Evolutionary conservation across 2,329 filamentous ascomycete species (phyloP), one percentile per base, ranked within the genome.

Genomic region (Pseudogymnoascus sp.): DNA sequence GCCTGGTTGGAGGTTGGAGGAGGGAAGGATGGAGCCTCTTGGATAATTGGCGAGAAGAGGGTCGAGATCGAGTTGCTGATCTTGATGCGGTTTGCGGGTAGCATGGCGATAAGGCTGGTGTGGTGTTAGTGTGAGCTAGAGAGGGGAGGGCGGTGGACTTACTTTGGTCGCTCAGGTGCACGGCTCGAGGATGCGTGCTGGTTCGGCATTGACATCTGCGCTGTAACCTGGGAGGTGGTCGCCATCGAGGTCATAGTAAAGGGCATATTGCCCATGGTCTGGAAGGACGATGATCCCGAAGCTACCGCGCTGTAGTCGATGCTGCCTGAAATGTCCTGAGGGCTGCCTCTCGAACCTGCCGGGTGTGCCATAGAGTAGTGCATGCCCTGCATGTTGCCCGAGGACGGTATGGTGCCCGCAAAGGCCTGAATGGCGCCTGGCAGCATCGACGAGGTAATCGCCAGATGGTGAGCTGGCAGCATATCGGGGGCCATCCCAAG

Each of bases 41-140:
- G 66, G 60, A 75, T 70, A 1, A 78, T 66, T 8, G 75, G 73
- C 4, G 70, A 70, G 62, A 78, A 76, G 35, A 72, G 70, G 11
- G 72, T 68, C 17, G 74, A 67, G 33, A 78, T 69, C 23, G 75
- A 70, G 13, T 69, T 67, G 50, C 75, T 72, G 17, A 74, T 72
- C 64, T 74, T 73, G 61, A 65, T 71, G 19, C 75, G 73, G 64
- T 76, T 73, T 66, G 75, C 75, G 6, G 71, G 68, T 6, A 64
- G 63, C 65, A 71, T 66, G 9, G 73, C 70, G 63, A 76, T 69
- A 10, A 74, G 61, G 71, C 70, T 63, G 68, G 65, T 47, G 23
- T 9, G 44, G 21, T 50, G 44, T 50, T 28, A 50, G 23, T 50
- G 23, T 9, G 23, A 50, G 21, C 13, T 28, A 4, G 13, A 11